Evolutionary conservation across 768 basidiomycete species (phyloP).

Genomic region (Suillus subalutaceus): DNA sequence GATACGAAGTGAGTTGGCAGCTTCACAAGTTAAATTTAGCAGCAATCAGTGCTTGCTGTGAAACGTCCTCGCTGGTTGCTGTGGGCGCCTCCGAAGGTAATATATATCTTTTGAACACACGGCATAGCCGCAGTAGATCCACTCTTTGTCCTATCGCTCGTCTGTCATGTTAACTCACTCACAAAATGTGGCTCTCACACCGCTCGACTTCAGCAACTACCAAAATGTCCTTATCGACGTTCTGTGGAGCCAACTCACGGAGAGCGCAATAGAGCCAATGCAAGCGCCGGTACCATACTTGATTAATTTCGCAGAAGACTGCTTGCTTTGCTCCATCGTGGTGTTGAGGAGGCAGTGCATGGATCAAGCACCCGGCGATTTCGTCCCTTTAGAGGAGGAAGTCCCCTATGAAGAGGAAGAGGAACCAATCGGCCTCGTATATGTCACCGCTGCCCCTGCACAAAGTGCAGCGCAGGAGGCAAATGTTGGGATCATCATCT

Average conservation of each 20-base stretch:
- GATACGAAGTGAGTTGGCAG: neutral
- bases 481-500: conserved; percentile 58
- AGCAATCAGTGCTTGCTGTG: conserved; percentile 1
- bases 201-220: neutral
- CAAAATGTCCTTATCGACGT: neutral
- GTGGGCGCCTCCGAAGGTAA: neutral
- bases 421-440: conserved; percentile 26
- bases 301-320: conserved; percentile 30
- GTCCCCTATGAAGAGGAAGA: neutral
- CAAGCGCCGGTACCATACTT: conserved; percentile 28
- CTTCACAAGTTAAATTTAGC: neutral
- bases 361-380: neutral
- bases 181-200: neutral
- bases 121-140: neutral
- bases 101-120: neutral
- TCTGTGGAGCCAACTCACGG: conserved; percentile 28
- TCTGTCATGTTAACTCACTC: neutral
- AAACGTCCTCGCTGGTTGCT: neutral
- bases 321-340: conserved; percentile 31
- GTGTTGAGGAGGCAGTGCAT: conserved; percentile 1
- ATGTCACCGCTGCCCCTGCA: conserved; percentile 26
- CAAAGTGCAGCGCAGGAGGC: conserved; percentile 42
- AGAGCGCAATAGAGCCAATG: conserved; percentile 28
- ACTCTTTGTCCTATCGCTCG: neutral
- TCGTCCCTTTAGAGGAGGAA: neutral